phyloP scores from a whole-genome alignment of 768 basidiomycete species.

The Agrocybe pediades region DNA sequence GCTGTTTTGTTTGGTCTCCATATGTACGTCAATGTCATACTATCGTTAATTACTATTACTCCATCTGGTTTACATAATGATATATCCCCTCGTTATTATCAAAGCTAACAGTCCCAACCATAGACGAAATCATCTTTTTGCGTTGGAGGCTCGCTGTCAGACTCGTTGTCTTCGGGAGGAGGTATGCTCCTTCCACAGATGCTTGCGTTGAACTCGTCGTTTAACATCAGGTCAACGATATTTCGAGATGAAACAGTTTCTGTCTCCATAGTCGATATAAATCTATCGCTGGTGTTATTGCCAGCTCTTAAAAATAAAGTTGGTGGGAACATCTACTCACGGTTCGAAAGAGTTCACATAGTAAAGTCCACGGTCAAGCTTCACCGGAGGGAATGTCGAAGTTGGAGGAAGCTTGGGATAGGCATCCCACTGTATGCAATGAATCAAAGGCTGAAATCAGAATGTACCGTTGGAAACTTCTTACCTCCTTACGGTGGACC shows the following conservation, averaged over 20 bases:
- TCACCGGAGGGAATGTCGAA: slow-evolving; percentile 70
- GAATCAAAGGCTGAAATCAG: not conserved
- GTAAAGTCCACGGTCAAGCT: slow-evolving; percentile 77
- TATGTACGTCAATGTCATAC: slow-evolving; percentile 17
- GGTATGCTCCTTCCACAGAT: slow-evolving; percentile 54
- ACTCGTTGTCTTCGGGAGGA: slow-evolving; percentile 7
- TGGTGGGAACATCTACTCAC: slow-evolving; percentile 41
- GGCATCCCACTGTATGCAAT: slow-evolving; percentile 67
- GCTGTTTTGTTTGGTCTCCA: slow-evolving; percentile 14
- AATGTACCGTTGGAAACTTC: slow-evolving; percentile 7
- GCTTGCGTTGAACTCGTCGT: slow-evolving; percentile 70
- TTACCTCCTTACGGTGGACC: slow-evolving; percentile 79
- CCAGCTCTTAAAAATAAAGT: slow-evolving; percentile 2
- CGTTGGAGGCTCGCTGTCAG: not conserved
- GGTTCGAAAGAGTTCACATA: slow-evolving; percentile 94
- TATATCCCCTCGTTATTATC: slow-evolving; percentile 3
- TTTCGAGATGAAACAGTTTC: slow-evolving; percentile 84
- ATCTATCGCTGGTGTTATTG: slow-evolving; percentile 51
- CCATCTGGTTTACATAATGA: not conserved
- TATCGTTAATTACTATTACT: slow-evolving; percentile 6
- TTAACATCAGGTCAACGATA: slow-evolving; percentile 75
- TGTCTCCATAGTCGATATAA: slow-evolving; percentile 95
- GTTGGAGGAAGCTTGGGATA: slow-evolving; percentile 76
- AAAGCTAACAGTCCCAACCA: slow-evolving; percentile 73
- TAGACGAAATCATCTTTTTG: slow-evolving; percentile 46